These are phyloP conservation scores for Trichoderma gracile DNA, from an alignment of 2,329 filamentous ascomycete genomes.

Conservation along the genomic window DNA sequence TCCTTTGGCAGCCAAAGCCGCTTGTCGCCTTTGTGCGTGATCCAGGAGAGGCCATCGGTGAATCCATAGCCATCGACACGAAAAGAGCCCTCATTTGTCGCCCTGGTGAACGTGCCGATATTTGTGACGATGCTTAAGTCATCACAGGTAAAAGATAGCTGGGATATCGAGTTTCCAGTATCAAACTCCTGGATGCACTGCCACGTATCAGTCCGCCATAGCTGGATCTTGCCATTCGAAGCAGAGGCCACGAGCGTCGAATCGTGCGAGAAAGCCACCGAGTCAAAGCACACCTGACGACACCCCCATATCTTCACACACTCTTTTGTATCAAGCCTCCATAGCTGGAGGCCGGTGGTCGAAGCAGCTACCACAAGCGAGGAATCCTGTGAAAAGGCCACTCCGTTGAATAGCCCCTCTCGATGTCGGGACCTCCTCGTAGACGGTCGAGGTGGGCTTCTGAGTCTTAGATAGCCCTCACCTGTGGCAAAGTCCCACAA, in stretches of 20 bases:
- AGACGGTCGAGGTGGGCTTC: no score
- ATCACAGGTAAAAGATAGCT: neutral
- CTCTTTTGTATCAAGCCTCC: neutral
- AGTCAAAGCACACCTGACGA: neutral
- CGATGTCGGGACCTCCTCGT: no score
- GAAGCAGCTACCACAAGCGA: neutral
- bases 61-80: neutral
- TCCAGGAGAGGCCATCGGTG: conserved; percentile 19
- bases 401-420: no score
- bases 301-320: no score
- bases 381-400: neutral
- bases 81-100: neutral
- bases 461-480: no score
- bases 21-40: conserved; percentile 23
- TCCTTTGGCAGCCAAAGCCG: conserved; percentile 28
- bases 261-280: conserved; percentile 11
- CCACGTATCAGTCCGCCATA: neutral
- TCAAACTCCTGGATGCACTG: neutral
- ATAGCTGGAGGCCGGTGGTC: neutral
- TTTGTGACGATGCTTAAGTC: neutral
- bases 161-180: neutral
- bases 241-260: conserved; percentile 1
- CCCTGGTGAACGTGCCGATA: neutral
- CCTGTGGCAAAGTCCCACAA: no score
- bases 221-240: neutral